A percentile compares a stretch with the other conserved stretches of the same genome.
Conservation (phyloP, 129 eudicot species). For the Lactuca saligna region DNA sequence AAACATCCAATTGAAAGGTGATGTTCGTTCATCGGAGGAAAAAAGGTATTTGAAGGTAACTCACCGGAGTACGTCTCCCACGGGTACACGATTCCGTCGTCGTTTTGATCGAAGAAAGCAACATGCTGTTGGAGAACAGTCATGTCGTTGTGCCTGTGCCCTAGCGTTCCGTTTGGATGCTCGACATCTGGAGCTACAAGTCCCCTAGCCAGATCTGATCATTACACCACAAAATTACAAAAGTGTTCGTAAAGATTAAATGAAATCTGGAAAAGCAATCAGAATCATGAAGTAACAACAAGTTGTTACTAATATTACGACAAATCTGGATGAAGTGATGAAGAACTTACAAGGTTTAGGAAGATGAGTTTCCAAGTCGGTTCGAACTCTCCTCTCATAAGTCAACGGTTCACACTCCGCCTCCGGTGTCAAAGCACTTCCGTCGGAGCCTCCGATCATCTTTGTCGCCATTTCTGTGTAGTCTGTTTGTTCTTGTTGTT, state of each 20-base stretch:
- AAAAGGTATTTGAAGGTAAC: not conserved
- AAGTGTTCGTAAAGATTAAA: not conserved
- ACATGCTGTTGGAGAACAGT: constrained; percentile 91
- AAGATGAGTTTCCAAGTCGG: constrained; percentile 73
- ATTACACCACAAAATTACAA: not conserved
- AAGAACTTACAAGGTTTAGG: constrained; percentile 87
- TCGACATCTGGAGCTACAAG: constrained; percentile 74
- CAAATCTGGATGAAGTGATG: not conserved
- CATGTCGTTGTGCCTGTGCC: constrained; percentile 50
- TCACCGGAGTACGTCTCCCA: constrained; percentile 93
- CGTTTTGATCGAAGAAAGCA: constrained; percentile 76
- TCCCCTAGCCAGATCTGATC: constrained; percentile 79
- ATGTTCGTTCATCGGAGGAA: not conserved
- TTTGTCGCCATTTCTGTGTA: constrained; percentile 13
- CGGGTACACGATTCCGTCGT: constrained; percentile 81
- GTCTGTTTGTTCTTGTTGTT: not conserved
- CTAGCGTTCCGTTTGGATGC: constrained; percentile 83
- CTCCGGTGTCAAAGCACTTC: constrained; percentile 50
- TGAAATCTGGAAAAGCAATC: not conserved
- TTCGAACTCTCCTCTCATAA: constrained; percentile 53
- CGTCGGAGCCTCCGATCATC: constrained; percentile 30
- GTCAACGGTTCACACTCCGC: constrained; percentile 81
- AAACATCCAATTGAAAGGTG: not conserved
- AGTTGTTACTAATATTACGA: not conserved
- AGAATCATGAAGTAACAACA: not conserved